phyloP scores from a whole-genome alignment of 176 grass and related monocot genomes.

The Oryza meridionalis region DNA sequence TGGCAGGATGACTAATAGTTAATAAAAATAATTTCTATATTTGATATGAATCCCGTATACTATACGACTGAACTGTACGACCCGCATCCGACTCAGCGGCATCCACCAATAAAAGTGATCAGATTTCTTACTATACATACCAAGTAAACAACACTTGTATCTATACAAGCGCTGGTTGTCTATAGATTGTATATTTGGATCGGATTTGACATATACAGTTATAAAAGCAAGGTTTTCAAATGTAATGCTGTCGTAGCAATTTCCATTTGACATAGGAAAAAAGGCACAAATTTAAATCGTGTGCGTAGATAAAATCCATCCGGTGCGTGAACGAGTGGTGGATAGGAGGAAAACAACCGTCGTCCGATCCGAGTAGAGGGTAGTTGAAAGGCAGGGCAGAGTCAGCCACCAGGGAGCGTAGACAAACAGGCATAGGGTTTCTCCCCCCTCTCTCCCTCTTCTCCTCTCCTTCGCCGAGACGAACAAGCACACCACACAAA shows the following conservation, averaged over 20 bases:
- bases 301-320: not conserved
- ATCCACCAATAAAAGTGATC: too few species aligned
- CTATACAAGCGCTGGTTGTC: too few species aligned
- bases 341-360: slow-evolving; percentile 35
- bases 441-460: slow-evolving; percentile 10
- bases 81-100: too few species aligned
- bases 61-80: too few species aligned
- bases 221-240: not conserved
- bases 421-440: slow-evolving; percentile 52
- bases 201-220: too few species aligned
- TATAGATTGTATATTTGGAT: too few species aligned
- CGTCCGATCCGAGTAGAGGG: not conserved
- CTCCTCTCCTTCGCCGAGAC: not conserved
- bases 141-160: too few species aligned
- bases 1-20: too few species aligned
- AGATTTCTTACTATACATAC: too few species aligned
- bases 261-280: too few species aligned
- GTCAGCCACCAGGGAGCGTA: not conserved
- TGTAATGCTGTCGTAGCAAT: not conserved
- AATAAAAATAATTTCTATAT: too few species aligned
- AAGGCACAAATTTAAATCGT: not conserved
- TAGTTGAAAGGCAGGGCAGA: not conserved
- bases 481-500: slow-evolving; percentile 45
- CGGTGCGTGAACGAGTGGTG: not conserved
- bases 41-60: too few species aligned